Conservation (phyloP, 2,329 filamentous ascomycete species). For the Xylaria multiplex region DNA sequence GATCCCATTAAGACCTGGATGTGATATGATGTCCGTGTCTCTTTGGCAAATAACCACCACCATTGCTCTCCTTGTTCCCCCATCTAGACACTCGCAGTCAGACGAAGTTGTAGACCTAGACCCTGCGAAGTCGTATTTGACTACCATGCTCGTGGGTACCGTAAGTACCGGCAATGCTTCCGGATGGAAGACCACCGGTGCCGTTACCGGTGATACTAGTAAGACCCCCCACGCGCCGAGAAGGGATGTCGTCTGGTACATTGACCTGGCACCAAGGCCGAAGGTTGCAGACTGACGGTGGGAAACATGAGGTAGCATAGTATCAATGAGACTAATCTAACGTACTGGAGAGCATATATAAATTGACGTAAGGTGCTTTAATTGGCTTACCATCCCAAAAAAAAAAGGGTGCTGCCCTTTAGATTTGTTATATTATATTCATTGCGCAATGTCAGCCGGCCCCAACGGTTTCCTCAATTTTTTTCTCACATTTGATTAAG, state of each 20-base stretch:
- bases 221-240: not conserved
- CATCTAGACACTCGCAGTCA: too few relatives aligned
- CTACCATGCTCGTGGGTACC: conserved; percentile 6
- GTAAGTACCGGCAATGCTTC: conserved; percentile 10
- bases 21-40: not conserved
- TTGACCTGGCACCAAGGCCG: not conserved
- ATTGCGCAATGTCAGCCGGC: too few relatives aligned
- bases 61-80: too few relatives aligned
- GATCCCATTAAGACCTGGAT: not conserved
- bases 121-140: conserved; percentile 9
- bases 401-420: conserved; percentile 7
- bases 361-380: not conserved
- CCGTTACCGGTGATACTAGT: conserved; percentile 13
- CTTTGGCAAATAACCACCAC: too few relatives aligned
- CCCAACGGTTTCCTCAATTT: too few relatives aligned
- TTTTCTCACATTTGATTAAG: too few relatives aligned
- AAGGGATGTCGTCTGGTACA: conserved; percentile 3
- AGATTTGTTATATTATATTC: not conserved
- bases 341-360: not conserved
- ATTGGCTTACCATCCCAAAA: conserved; percentile 8
- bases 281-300: conserved; percentile 15
- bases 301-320: conserved; percentile 13
- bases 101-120: not conserved
- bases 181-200: conserved; percentile 5
- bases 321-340: not conserved